A percentile compares a stretch with the other conserved stretches of the same genome.
Conservation (phyloP, 23 red algal species). For the Gracilaria gracilis region DNA sequence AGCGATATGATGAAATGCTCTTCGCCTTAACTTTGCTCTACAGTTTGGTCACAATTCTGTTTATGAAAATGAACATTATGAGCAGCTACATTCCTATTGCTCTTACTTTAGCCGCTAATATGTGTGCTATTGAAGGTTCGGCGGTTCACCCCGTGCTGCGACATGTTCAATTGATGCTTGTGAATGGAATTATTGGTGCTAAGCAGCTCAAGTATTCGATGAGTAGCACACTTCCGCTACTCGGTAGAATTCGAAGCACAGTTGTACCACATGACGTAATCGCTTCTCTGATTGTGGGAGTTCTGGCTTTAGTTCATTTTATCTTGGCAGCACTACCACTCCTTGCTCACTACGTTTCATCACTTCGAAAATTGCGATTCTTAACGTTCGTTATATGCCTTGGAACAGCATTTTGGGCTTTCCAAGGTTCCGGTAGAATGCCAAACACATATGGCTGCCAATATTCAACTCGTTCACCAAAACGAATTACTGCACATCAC, state of each 20-base stretch:
- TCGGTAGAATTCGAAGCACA: conserved; percentile 39
- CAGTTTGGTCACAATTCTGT: not conserved
- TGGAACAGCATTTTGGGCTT: not conserved
- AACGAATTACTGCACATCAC: conserved; percentile 48
- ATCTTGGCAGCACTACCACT: conserved; percentile 37
- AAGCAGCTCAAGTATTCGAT: conserved; percentile 23
- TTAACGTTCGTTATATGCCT: not conserved
- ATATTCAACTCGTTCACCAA: conserved; percentile 43
- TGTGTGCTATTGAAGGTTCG: conserved; percentile 52
- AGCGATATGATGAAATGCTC: conserved; percentile 59
- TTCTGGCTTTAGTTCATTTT: conserved; percentile 39
- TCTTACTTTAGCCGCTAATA: conserved; percentile 7
- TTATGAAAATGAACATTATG: conserved; percentile 37
- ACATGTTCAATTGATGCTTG: conserved; percentile 36
- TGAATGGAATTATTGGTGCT: not conserved
- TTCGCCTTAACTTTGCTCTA: conserved; percentile 45
- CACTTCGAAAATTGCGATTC: conserved; percentile 19
- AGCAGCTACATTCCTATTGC: conserved; percentile 61
- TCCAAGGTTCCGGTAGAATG: not conserved
- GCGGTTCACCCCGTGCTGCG: conserved; percentile 21
- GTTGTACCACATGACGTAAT: conserved; percentile 59
- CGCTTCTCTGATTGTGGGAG: conserved; percentile 43
- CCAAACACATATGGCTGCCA: not conserved
- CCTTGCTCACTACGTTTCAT: conserved; percentile 31
- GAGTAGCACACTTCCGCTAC: conserved; percentile 31